phyloP scores from a whole-genome alignment of 805 yeast species.

The Wickerhamiella allomyrinae region DNA sequence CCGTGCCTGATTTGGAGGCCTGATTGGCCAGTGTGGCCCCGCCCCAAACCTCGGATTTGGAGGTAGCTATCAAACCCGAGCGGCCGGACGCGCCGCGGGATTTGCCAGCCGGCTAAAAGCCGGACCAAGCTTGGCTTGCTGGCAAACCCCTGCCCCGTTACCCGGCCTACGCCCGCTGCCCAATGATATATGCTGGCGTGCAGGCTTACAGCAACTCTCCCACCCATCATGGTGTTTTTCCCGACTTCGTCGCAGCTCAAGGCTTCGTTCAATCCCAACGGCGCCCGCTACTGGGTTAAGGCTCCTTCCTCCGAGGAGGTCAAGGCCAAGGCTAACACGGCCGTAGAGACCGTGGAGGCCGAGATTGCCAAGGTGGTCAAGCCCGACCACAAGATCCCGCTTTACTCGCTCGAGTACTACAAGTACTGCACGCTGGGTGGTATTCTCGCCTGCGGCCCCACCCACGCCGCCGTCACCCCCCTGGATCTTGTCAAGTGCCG shows the following conservation, averaged over 20 bases:
- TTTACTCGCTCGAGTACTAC: slow-evolving; percentile 50
- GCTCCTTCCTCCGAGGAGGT: slow-evolving; percentile 13
- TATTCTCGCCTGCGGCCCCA: slow-evolving; percentile 83
- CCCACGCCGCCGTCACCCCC: slow-evolving; percentile 88
- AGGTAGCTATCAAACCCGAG: no score
- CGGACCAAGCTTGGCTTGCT: neutral
- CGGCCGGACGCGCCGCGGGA: no score
- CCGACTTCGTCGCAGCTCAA: slow-evolving; percentile 26
- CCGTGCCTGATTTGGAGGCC: no score
- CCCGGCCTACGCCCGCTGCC: neutral
- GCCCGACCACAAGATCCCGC: slow-evolving; percentile 29
- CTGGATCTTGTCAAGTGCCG: slow-evolving; percentile 88
- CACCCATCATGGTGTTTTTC: slow-evolving; percentile 24
- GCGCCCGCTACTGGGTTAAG: slow-evolving; percentile 25
- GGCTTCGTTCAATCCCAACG: slow-evolving; percentile 28
- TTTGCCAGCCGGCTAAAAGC: neutral
- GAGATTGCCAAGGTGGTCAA: slow-evolving; percentile 24
- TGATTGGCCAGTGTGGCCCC: no score
- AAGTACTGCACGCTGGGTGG: slow-evolving; percentile 68
- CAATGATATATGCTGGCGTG: neutral
- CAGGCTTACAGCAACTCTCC: slow-evolving; percentile 1
- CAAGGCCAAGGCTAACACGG: slow-evolving; percentile 17
- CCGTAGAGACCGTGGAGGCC: slow-evolving; percentile 22
- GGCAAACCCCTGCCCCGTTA: neutral
- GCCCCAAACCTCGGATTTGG: no score